A percentile compares a stretch with the other conserved stretches of the same genome.
Conservation (phyloP, 1,284 basidiomycete species). For the Lentinula novae-zelandiae region DNA sequence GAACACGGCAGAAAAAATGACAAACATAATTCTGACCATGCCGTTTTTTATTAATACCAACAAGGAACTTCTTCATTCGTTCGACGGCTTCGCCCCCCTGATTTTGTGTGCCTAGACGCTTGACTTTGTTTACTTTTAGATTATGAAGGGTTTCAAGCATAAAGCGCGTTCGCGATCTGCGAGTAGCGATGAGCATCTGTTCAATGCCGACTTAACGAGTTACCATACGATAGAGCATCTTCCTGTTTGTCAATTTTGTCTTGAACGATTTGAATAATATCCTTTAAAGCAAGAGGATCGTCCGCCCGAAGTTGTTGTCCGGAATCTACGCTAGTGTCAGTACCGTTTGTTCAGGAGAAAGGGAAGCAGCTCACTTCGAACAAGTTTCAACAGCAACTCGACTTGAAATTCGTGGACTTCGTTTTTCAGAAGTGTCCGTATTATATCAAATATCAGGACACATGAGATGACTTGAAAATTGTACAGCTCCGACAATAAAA, state of each 20-base stretch:
- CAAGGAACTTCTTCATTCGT: constrained; percentile 82
- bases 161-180: constrained; percentile 81
- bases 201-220: neutral
- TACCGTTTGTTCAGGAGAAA: neutral
- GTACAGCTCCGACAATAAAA: constrained; percentile 89
- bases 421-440: constrained; percentile 72
- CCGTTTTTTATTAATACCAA: constrained; percentile 71
- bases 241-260: constrained; percentile 59
- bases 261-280: constrained; percentile 84
- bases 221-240: constrained; percentile 53
- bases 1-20: neutral
- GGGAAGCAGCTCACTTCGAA: constrained; percentile 55
- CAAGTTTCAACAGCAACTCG: constrained; percentile 84
- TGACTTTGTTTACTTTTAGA: constrained; percentile 88
- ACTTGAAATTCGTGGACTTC: constrained; percentile 76
- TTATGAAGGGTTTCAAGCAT: constrained; percentile 91
- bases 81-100: constrained; percentile 73
- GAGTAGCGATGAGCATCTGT: constrained; percentile 8
- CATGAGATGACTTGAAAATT: constrained; percentile 94
- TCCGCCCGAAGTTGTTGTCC: constrained; percentile 87
- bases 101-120: constrained; percentile 55
- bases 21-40: constrained; percentile 45
- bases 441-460: constrained; percentile 85
- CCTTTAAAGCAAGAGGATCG: constrained; percentile 80
- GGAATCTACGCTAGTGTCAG: constrained; percentile 49